Evolutionary conservation across 257 asterid species (phyloP), one percentile per base, ranked within the genome.

Genomic region (Nicotiana tomentosiformis): DNA sequence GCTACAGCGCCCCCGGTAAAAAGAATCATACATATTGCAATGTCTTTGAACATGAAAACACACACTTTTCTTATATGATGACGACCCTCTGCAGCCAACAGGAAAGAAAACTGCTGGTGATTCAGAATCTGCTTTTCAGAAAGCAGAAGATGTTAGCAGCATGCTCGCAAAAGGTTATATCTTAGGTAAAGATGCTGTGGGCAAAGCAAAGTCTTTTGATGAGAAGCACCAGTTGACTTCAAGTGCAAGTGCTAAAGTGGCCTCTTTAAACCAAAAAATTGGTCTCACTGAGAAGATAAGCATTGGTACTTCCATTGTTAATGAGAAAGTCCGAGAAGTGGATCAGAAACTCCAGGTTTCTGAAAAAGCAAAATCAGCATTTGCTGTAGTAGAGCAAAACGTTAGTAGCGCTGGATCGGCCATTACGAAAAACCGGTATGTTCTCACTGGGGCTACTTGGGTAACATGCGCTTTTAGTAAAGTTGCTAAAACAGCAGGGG

Each of bases 101-200:
- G 92, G 82, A 53, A 84, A 67, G 62, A 90, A 86, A 76, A 58
- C 85, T 30, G 92, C 77, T 46, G 92, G 85, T 18, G 89, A 93
- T 58, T 74, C 86, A 58, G 96, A 86, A 77, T 90, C 98, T 20
- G 95, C 94, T 81, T 67, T 95, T 86, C 93, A 89, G 61, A 95
- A 92, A 85, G 97, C 98, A n/a, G 98, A 95, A 88, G 98, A 95
- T 30, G 98, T 93, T 33, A 95, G 91, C 87, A 78, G 95, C 91
- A 92, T 93, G 97, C 95, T 95, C 46, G 97, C 98, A 10, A 95
- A 92, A 87, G 98, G 98, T 39, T 95, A 88, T 84, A 90, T 92
- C 85, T 84, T 95, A 66, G 98, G 98, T 26, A 95, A 93, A 90
- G 98, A 95, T 79, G 92, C 98, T 4, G 90, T 93, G 18, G 89